Base-by-base conservation (phyloP, 2,329 filamentous ascomycete species). In the Aureobasidium sp. region DNA sequence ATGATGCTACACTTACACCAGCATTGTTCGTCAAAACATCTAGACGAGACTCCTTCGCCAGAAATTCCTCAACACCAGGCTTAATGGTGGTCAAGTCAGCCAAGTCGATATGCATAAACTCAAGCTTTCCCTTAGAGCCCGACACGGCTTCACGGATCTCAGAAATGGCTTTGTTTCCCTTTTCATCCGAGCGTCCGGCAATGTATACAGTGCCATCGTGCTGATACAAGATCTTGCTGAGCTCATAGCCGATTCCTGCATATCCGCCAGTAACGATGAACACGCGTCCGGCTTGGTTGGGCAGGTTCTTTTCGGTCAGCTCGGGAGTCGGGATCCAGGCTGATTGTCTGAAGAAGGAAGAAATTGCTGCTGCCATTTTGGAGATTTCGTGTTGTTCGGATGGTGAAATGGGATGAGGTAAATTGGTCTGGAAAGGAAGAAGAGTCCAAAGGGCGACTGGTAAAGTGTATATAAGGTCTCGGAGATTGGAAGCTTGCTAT, bases 181-280 rank as follows among this genome's bases (percentile, higher is more conserved):
- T 81, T n/a, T 74, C 69, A 37, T 74, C 67, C 3, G 71, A 77
- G 33, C 82, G 80, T 2, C 77, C 77, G 5, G 81, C 81, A 29
- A 83, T 69, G 69, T 84, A 85, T n/a, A 85, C 78, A 1, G 74
- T 82, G 39, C 75, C 82, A 60, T 82, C 80, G 39, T 75, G 77
- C 14, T 72, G 69, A 69, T 85, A 85, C 12, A 86, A 74, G 3
- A 85, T 76, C 42, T 77, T 76, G 35, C 73, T 74, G 22, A 85
- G 74, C 65, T 84, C 79, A 44, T 78, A 76, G 11, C 82, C 82
- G 7, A 84, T 74, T 22, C 67, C 67, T 48, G 75, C 68, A 58
- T 76, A 74, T 27, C 75, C 77, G 24, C 80, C 80, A 0, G 74
- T 85, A 17, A 85, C 77, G 63, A 85, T 76, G 71, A 76, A 78